Conservation (phyloP, 345 rosid genomes). For the Brassica rapa region DNA sequence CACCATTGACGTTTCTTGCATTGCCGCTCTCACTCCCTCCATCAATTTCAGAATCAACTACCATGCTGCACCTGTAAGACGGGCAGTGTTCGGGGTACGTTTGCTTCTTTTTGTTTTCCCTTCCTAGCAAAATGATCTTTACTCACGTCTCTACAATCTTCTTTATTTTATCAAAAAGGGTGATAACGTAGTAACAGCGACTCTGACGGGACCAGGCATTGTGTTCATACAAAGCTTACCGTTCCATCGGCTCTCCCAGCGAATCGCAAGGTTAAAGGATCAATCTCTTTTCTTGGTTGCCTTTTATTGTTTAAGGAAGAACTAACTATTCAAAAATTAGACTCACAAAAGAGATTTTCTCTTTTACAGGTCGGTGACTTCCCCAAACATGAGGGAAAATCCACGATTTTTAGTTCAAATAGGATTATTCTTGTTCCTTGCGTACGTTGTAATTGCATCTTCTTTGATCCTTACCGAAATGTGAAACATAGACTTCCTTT, state of each 20-base stretch:
- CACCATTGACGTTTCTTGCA: conserved; percentile 81
- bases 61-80: conserved; percentile 71
- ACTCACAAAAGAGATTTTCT: neutral
- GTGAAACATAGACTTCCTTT: conserved; percentile 40
- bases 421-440: conserved; percentile 85
- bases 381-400: conserved; percentile 99
- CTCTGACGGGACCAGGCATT: conserved; percentile 93
- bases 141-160: neutral
- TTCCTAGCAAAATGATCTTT: neutral
- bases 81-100: conserved; percentile 89
- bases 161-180: conserved; percentile 52
- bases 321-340: neutral
- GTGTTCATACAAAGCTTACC: conserved; percentile 98
- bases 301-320: neutral
- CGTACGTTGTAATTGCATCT: conserved; percentile 91
- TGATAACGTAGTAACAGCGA: conserved; percentile 80
- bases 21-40: conserved; percentile 73
- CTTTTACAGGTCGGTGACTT: conserved; percentile 83
- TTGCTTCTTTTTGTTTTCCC: neutral
- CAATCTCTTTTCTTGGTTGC: neutral
- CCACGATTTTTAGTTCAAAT: conserved; percentile 87
- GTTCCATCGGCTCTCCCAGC: conserved; percentile 83
- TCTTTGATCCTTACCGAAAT: conserved; percentile 92
- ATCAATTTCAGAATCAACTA: conserved; percentile 82
- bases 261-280: conserved; percentile 71